Percentiles rank a stretch among this genome's conserved stretches.
Evolutionary conservation across 257 asterid genomes (phyloP).

Genomic region (Solanum microdontum): DNA sequence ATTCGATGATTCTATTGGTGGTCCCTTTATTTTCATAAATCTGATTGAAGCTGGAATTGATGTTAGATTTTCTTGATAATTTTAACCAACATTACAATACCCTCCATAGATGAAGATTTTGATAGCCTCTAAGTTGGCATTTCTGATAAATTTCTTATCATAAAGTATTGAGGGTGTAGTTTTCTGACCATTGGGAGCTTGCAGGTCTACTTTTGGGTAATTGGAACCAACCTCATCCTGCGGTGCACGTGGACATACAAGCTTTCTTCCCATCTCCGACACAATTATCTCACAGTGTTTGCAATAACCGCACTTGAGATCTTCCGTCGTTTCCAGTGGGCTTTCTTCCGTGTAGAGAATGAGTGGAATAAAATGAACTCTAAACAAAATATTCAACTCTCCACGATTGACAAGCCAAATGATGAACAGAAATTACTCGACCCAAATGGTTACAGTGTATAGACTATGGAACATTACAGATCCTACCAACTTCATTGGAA

Average conservation of each 20-base stretch:
- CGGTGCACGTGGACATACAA: constrained; percentile 98
- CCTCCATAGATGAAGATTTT: background rate
- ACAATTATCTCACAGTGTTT: constrained; percentile 64
- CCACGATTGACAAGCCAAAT: constrained; percentile 33
- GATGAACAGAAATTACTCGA: constrained; percentile 64
- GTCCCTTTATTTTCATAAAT: background rate
- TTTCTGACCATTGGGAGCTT: background rate
- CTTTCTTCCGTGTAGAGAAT: constrained; percentile 82
- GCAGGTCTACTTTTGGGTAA: constrained; percentile 85
- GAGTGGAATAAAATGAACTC: constrained; percentile 74
- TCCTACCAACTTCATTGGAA: constrained; percentile 9
- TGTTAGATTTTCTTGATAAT: background rate
- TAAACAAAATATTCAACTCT: constrained; percentile 36
- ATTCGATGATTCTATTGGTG: background rate
- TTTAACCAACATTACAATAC: background rate
- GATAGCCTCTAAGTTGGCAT: background rate
- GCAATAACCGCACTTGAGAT: constrained; percentile 73
- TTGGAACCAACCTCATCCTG: constrained; percentile 75
- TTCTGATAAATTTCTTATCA: background rate
- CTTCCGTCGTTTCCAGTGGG: constrained; percentile 91
- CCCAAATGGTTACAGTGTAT: constrained; percentile 56
- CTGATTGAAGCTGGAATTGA: background rate
- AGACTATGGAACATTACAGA: constrained; percentile 6
- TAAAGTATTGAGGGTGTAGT: background rate
- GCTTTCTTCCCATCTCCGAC: constrained; percentile 95